These are phyloP conservation scores for Candida buenavistaensis DNA, from an alignment of 1,139 yeast species.

Conservation along the genomic window DNA sequence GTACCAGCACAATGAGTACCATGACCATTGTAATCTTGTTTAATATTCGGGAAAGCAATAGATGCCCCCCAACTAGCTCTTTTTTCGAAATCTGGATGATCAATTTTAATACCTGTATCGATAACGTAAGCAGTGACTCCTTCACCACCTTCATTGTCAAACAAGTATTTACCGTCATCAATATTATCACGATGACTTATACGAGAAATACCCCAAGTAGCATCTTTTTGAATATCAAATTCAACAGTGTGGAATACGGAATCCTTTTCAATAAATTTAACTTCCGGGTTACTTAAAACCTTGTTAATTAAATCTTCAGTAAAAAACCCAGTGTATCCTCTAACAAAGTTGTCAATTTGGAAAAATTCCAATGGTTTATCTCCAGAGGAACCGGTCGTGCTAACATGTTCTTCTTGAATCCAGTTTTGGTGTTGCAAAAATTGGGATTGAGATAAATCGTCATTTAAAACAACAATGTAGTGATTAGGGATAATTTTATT, in stretches of 20 bases:
- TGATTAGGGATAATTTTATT: conserved; percentile 49
- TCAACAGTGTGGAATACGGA: conserved; percentile 70
- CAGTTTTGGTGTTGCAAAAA: conserved; percentile 62
- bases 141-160: conserved; percentile 80
- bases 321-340: conserved; percentile 77
- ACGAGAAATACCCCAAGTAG: conserved; percentile 97
- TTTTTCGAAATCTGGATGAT: conserved; percentile 83
- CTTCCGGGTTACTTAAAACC: conserved; percentile 71
- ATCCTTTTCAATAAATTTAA: conserved; percentile 77
- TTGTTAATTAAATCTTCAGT: conserved; percentile 67
- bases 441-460: conserved; percentile 22
- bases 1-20: conserved; percentile 92
- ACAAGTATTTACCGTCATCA: conserved; percentile 79
- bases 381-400: conserved; percentile 48
- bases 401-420: conserved; percentile 34
- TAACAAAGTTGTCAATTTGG: conserved; percentile 51
- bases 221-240: conserved; percentile 69
- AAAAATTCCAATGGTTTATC: conserved; percentile 53
- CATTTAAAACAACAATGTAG: conserved; percentile 38
- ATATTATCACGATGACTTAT: conserved; percentile 81
- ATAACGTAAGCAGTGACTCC: conserved; percentile 92
- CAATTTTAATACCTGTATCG: conserved; percentile 87
- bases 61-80: conserved; percentile 96
- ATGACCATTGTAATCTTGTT: conserved; percentile 92
- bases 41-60: conserved; percentile 78